phyloP scores from a whole-genome alignment of 2,329 filamentous ascomycete genomes.

The Aureobasidium subglaciale region DNA sequence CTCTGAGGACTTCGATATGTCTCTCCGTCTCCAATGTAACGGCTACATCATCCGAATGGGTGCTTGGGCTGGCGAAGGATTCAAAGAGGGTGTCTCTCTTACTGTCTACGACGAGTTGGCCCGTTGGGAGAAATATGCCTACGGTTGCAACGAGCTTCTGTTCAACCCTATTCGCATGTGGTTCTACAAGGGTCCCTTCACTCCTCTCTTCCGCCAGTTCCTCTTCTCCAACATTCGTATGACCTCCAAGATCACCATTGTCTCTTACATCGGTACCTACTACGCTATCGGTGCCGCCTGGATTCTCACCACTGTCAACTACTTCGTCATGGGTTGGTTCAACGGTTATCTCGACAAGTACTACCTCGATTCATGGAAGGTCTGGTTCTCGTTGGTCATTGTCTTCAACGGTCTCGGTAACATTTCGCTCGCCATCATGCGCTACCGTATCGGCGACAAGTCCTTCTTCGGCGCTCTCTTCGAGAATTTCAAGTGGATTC shows the following conservation, averaged over 20 bases:
- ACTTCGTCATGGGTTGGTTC: slow-evolving; percentile 65
- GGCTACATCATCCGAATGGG: slow-evolving; percentile 64
- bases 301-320: slow-evolving; percentile 61
- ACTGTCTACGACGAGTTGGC: slow-evolving; percentile 67
- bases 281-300: slow-evolving; percentile 61
- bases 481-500: slow-evolving; percentile 57
- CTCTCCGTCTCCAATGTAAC: slow-evolving; percentile 58
- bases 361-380: slow-evolving; percentile 61
- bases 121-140: slow-evolving; percentile 68
- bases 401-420: slow-evolving; percentile 59
- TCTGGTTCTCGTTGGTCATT: slow-evolving; percentile 56
- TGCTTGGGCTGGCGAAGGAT: slow-evolving; percentile 61
- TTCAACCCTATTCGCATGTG: slow-evolving; percentile 61
- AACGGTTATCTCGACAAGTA: slow-evolving; percentile 59
- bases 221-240: slow-evolving; percentile 54
- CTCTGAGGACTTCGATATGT: slow-evolving; percentile 67
- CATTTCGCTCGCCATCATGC: slow-evolving; percentile 53
- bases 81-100: slow-evolving; percentile 66
- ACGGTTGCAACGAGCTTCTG: slow-evolving; percentile 63
- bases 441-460: slow-evolving; percentile 54
- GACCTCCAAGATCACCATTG: slow-evolving; percentile 62
- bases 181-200: slow-evolving; percentile 57
- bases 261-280: slow-evolving; percentile 65
- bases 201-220: slow-evolving; percentile 56
- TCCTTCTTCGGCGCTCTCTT: slow-evolving; percentile 43